phyloP scores from a whole-genome alignment of 345 rosid genomes.

The Leavenworthia alabamica region DNA sequence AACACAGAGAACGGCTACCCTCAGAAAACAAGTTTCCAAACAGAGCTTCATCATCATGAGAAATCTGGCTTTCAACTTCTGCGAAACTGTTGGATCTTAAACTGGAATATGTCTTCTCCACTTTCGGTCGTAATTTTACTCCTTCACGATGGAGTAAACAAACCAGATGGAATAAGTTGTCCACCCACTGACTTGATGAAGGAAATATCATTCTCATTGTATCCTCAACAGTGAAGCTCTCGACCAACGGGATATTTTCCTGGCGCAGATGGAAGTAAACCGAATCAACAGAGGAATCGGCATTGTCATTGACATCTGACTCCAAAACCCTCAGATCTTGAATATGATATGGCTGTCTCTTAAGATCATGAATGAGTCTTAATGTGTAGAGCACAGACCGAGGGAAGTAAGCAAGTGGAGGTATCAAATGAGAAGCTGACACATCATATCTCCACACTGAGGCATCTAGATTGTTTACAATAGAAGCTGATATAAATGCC shows the following conservation, averaged over 20 bases:
- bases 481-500: slow-evolving; percentile 64
- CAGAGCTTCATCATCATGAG: slow-evolving; percentile 93
- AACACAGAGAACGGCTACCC: slow-evolving; percentile 64
- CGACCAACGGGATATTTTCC: slow-evolving; percentile 60
- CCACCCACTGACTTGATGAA: slow-evolving; percentile 73
- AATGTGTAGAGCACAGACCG: slow-evolving; percentile 51
- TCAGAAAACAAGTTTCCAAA: slow-evolving; percentile 94
- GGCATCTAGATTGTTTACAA: slow-evolving; percentile 61
- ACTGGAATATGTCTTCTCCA: slow-evolving; percentile 60
- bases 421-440: slow-evolving; percentile 43
- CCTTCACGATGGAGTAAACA: slow-evolving; percentile 75
- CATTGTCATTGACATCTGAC: slow-evolving; percentile 30
- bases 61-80: slow-evolving; percentile 67
- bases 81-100: slow-evolving; percentile 51
- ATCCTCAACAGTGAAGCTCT: slow-evolving; percentile 56
- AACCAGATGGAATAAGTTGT: slow-evolving; percentile 58
- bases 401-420: slow-evolving; percentile 75
- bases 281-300: slow-evolving; percentile 32
- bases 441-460: slow-evolving; percentile 65
- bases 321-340: slow-evolving; percentile 49
- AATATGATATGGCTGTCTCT: slow-evolving; percentile 43
- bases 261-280: slow-evolving; percentile 45
- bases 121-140: slow-evolving; percentile 56
- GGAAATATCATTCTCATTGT: slow-evolving; percentile 58
- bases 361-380: slow-evolving; percentile 72